Base-by-base conservation (phyloP, 2,329 filamentous ascomycete species). In the Trichocomaceae sp. region DNA sequence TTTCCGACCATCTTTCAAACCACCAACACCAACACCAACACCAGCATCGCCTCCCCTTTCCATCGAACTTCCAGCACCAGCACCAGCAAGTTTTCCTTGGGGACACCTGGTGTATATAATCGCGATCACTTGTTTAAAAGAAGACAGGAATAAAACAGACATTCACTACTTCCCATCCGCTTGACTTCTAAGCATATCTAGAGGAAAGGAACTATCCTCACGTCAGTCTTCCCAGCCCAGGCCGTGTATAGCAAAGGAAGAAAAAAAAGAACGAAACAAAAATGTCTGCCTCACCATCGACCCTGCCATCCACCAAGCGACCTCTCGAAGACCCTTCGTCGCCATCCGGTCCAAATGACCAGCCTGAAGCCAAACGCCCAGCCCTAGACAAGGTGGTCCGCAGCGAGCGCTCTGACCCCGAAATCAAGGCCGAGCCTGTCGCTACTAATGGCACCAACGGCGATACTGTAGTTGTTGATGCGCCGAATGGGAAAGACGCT, bases 261-360 rank as follows among this genome's bases (percentile, higher is more conserved):
- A 29, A 72, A 44, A n/a, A n/a, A n/a, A n/a, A n/a, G n/a, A n/a
- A n/a, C n/a, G n/a, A 45, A 64, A 91, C 90, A 87, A 55, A 46
- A 64, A 91, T 91, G 87, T 90, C 87, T 76, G 81, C 86, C 60
- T 90, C 75, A 61, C 75, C 75, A 54, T 75, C 72, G 58, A 76
- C 72, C 56, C 69, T 76, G 57, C 71, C 75, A 60, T 77, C 76
- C 59, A 71, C 75, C 60, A 99, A 99, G 83, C 90, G 93, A 68
- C 93, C 93, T 58, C 84, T 99, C 61, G 93, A 99, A 79, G 93
- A 97, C 69, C 88, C 92, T 10, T 97, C 93, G 17, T 99, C 93
- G 9, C 93, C 93, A 35, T 95, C 90, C 31, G 88, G 88, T 59
- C 86, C 87, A 39, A 90, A 83, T 69, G 93, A 97, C 66, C 91